Base-by-base conservation (phyloP, 2,329 filamentous ascomycete genomes). In the Penicillium psychrosexuale region DNA sequence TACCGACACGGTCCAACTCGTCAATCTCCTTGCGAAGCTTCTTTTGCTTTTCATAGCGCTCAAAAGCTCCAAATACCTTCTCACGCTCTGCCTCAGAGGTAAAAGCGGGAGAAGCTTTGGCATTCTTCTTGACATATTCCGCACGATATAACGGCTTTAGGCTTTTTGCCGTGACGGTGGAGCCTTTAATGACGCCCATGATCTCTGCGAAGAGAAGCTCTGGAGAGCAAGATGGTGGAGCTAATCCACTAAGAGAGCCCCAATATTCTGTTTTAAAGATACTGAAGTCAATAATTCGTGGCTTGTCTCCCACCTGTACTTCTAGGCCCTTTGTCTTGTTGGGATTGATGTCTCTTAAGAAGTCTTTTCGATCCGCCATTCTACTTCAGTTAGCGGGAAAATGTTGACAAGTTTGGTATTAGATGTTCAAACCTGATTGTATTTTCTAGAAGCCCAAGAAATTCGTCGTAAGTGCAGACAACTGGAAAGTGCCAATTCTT, bases 151-250 rank as follows among this genome's bases (percentile, higher is more conserved):
- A 48, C 1, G 66, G 46, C 24, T 27, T 31, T n/a, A 71, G 47
- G 11, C 50, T 50, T 30, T 58, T 55, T 4, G 55, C 54, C 4
- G 47, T 60, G 1, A 50, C 55, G 17, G 47, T 49, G 2, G 63
- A 69, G 11, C 67, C 68, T 44, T 70, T 69, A 8, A 70, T 66
- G 1, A 69, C 61, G 22, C 66, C 66, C 60, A 71, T 69, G 6
- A 71, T 71, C 24, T 71, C 69, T 1, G 66, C 59, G 44, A 69
- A 69, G 3, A 64, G 60, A 11, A 69, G 52, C 24, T 63, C 61
- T 3, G 61, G 51, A 4, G 66, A 48, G 13, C 66, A 56, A 8
- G 53, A 48, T 12, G 45, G 44, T 4, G 58, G 63, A 1, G 59
- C 38, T 13, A 44, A 39, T 5, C 47, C 47, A 2, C 55, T 47